Evolutionary conservation across 352 stramenopile species (phyloP).

Genomic region (Phytophthora fragariae): DNA sequence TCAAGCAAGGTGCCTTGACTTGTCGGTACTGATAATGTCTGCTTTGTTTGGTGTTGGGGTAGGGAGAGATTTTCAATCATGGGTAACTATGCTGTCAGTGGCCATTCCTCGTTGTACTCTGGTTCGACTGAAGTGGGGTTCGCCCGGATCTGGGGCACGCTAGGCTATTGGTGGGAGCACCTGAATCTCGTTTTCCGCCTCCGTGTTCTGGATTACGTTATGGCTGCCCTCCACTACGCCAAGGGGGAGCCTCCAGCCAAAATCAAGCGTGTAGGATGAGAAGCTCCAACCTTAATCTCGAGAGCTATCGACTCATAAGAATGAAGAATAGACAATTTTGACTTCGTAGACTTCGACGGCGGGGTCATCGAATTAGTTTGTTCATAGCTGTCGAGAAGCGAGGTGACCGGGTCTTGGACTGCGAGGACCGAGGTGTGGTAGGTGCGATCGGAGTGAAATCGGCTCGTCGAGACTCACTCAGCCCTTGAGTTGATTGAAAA

Average conservation of each 20-base stretch:
- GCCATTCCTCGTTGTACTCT: slow-evolving; percentile 60
- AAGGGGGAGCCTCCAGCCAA: slow-evolving; percentile 44
- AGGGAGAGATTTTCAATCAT: slow-evolving; percentile 84
- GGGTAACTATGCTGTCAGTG: slow-evolving; percentile 74
- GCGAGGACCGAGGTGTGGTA: slow-evolving; percentile 49
- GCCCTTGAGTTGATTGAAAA: slow-evolving; percentile 21
- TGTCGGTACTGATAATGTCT: neutral
- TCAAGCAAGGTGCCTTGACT: neutral
- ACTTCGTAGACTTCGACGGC: neutral
- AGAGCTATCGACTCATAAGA: neutral
- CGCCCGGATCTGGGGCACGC: slow-evolving; percentile 26
- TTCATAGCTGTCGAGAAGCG: slow-evolving; percentile 52
- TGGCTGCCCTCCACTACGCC: slow-evolving; percentile 51
- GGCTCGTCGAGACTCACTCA: slow-evolving; percentile 29
- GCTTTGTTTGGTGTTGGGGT: slow-evolving; percentile 10
- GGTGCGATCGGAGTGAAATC: slow-evolving; percentile 43
- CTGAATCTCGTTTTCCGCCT: slow-evolving; percentile 69
- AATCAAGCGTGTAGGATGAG: slow-evolving; percentile 49
- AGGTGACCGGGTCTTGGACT: slow-evolving; percentile 56
- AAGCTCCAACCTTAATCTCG: neutral
- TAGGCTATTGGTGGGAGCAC: slow-evolving; percentile 74
- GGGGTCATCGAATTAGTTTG: slow-evolving; percentile 51
- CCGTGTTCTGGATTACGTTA: slow-evolving; percentile 62
- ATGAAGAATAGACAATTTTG: neutral
- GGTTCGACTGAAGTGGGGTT: slow-evolving; percentile 5